Conservation (phyloP, 78 protist genomes). For the Goniomonas avonlea region DNA sequence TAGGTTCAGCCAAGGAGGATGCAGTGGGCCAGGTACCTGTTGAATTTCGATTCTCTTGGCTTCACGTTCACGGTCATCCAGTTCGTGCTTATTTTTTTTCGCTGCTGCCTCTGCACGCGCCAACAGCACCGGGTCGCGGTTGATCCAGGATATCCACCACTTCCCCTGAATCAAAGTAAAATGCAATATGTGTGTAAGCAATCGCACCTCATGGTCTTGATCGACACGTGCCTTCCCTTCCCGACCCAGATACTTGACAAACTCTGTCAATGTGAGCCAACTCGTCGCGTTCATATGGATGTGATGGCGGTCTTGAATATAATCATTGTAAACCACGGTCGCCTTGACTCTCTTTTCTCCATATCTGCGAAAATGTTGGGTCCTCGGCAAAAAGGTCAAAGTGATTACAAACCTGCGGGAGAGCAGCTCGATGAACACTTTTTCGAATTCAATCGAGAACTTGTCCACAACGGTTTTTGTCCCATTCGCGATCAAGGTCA, state of each 20-base stretch:
- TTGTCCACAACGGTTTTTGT: constrained; percentile 21
- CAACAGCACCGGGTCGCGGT: constrained; percentile 54
- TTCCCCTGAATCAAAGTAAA: constrained; percentile 35
- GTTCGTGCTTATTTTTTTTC: neutral
- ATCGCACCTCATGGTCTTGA: no score
- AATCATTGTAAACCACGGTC: constrained; percentile 65
- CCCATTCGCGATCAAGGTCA: constrained; percentile 54
- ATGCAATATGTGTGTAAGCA: no score
- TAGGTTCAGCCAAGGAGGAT: no score
- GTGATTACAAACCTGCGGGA: no score
- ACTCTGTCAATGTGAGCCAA: constrained; percentile 63
- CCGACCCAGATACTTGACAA: constrained; percentile 64
- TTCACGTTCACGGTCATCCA: constrained; percentile 14
- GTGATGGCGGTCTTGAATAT: constrained; percentile 66
- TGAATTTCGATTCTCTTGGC: no score
- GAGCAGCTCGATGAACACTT: constrained; percentile 54
- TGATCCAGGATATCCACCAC: constrained; percentile 62
- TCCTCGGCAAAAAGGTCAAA: no score
- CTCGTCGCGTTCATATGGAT: constrained; percentile 73
- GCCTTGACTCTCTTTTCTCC: constrained; percentile 53
- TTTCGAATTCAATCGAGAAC: constrained; percentile 65
- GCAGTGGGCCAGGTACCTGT: no score
- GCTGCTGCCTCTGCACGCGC: neutral
- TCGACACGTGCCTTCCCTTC: constrained; percentile 30
- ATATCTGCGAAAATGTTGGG: no score